Evolutionary conservation across 257 asterid species (phyloP).

Genomic region (Ilex aquifolium): DNA sequence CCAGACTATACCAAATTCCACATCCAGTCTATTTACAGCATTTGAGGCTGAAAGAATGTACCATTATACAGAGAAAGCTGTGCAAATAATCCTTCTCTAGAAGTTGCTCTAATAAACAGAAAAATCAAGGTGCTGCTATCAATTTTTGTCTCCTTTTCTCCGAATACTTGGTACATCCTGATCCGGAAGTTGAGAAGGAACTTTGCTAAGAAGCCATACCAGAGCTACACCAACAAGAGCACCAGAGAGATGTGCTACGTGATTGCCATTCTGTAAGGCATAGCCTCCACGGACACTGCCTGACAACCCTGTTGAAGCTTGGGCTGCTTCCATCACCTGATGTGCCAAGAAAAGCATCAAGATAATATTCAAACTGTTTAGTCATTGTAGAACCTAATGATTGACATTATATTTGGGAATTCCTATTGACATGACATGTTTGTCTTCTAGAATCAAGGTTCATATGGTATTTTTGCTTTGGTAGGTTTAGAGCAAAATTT

Average conservation of each 20-base stretch:
- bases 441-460: too few relatives aligned
- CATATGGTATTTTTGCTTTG: too few relatives aligned
- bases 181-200: conserved; percentile 44
- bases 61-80: not conserved
- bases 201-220: conserved; percentile 67
- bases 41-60: too few relatives aligned
- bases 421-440: too few relatives aligned
- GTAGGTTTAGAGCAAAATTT: too few relatives aligned
- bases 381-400: too few relatives aligned
- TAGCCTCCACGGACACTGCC: conserved; percentile 48
- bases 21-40: too few relatives aligned
- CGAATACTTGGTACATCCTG: not conserved
- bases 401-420: too few relatives aligned
- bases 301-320: conserved; percentile 69
- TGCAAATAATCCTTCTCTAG: not conserved
- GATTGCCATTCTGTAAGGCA: conserved; percentile 69
- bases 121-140: too few relatives aligned
- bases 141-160: not conserved
- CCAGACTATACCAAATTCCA: too few relatives aligned
- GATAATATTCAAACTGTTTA: not conserved
- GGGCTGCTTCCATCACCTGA: conserved; percentile 99
- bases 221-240: conserved; percentile 78
- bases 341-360: conserved; percentile 1
- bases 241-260: conserved; percentile 92
- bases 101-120: too few relatives aligned